A percentile compares a stretch with the other conserved stretches of the same genome.
These are phyloP conservation scores for Lasiodiplodia sp. DNA, from an alignment of 2,329 filamentous ascomycete species.

Conservation along the genomic window DNA sequence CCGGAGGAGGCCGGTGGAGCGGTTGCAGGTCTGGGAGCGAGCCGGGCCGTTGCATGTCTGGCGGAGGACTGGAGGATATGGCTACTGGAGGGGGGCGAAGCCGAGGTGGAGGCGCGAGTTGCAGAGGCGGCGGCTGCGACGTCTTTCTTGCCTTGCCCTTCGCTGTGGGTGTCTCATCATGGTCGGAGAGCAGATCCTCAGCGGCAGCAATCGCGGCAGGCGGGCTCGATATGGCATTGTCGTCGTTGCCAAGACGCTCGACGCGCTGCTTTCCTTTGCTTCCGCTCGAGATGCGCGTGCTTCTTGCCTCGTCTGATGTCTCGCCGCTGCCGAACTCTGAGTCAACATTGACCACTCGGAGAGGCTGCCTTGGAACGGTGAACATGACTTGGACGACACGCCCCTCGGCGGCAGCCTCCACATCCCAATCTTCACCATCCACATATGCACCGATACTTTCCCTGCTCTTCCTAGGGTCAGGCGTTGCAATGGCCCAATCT, in stretches of 20 bases:
- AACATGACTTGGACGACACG: conserved; percentile 74
- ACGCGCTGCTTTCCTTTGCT: conserved; percentile 23
- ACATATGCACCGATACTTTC: conserved; percentile 34
- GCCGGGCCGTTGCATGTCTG: neutral
- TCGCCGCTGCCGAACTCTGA: conserved; percentile 5
- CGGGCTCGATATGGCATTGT: neutral
- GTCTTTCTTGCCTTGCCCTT: neutral
- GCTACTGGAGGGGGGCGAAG: conserved; percentile 2
- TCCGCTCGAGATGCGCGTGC: neutral
- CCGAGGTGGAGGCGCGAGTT: neutral
- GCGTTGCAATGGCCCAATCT: conserved; percentile 40
- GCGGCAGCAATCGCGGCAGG: conserved; percentile 6
- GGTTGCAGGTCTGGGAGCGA: conserved; percentile 5
- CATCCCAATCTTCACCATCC: conserved; percentile 55
- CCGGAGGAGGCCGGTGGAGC: conserved; percentile 11
- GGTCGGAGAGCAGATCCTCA: conserved; percentile 2
- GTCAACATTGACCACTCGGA: conserved; percentile 80
- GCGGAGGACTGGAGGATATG: neutral
- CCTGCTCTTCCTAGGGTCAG: conserved; percentile 28
- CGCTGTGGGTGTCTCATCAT: neutral
- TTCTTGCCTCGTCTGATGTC: conserved; percentile 16
- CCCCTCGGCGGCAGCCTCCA: conserved; percentile 55
- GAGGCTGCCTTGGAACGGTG: conserved; percentile 84
- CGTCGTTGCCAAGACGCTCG: conserved; percentile 1
- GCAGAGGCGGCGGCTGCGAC: neutral